Conservation (phyloP, 148 eudicot genomes). For the Camellia granthamiana region DNA sequence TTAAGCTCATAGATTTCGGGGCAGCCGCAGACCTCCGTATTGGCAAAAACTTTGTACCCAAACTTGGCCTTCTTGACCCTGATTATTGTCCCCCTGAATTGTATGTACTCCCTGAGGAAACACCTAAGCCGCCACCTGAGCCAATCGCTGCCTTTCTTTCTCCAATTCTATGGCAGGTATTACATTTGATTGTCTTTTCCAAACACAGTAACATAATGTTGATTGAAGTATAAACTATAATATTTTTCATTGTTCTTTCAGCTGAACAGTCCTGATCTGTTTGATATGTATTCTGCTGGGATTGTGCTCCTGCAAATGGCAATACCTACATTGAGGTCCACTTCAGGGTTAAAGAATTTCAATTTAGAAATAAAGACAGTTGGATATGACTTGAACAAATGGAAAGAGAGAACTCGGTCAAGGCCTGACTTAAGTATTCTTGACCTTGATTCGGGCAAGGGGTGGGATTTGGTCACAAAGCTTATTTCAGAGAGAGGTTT, state of each 20-base stretch:
- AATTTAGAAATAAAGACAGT: constrained; percentile 62
- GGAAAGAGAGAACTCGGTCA: constrained; percentile 77
- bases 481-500: constrained; percentile 86
- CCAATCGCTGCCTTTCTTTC: constrained; percentile 93
- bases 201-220: background rate
- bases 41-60: constrained; percentile 84
- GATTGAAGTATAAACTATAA: background rate
- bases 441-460: constrained; percentile 88
- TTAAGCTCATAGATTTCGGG: constrained; percentile 94
- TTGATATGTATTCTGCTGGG: constrained; percentile 96
- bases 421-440: constrained; percentile 84
- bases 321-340: constrained; percentile 70
- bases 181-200: background rate
- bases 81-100: constrained; percentile 97
- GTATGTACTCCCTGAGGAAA: constrained; percentile 89
- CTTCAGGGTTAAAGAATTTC: constrained; percentile 79
- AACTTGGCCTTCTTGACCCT: constrained; percentile 80
- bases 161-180: constrained; percentile 93
- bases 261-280: constrained; percentile 93
- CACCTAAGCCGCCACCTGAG: constrained; percentile 96
- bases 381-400: constrained; percentile 65
- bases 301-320: constrained; percentile 95
- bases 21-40: constrained; percentile 95
- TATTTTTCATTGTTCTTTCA: constrained; percentile 33
- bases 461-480: constrained; percentile 92